A percentile compares a stretch with the other conserved stretches of the same genome.
These are phyloP conservation scores for Alternaria brassicicola DNA, from an alignment of 2,329 filamentous ascomycete genomes.

Conservation along the genomic window DNA sequence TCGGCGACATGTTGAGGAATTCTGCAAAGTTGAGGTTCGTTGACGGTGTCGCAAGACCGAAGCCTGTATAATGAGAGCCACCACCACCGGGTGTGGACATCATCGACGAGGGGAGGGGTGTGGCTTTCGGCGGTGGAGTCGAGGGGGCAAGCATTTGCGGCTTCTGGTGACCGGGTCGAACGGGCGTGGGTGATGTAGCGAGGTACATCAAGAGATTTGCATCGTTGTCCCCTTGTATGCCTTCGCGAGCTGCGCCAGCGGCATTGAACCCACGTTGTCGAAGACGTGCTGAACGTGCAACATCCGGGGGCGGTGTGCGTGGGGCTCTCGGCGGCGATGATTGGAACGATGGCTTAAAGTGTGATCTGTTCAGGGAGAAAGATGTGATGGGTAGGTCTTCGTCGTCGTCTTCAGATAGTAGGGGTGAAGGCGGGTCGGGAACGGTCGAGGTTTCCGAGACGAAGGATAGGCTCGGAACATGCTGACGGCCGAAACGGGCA, in stretches of 20 bases:
- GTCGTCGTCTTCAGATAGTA: slow-evolving; percentile 78
- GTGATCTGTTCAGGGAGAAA: slow-evolving; percentile 65
- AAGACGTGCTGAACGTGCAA: slow-evolving; percentile 50
- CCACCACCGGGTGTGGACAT: slow-evolving; percentile 83
- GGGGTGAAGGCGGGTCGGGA: slow-evolving; percentile 64
- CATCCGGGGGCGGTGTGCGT: slow-evolving; percentile 49
- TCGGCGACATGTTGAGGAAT: slow-evolving; percentile 96
- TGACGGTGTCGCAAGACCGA: slow-evolving; percentile 75
- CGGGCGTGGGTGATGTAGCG: slow-evolving; percentile 88
- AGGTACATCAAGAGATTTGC: slow-evolving; percentile 87
- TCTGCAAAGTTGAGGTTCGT: slow-evolving; percentile 93
- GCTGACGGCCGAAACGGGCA: slow-evolving; percentile 71
- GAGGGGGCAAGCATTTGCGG: slow-evolving; percentile 59
- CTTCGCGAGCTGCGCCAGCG: slow-evolving; percentile 50
- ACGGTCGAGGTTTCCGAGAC: slow-evolving; percentile 74
- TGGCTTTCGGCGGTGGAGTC: slow-evolving; percentile 60
- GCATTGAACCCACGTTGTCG: slow-evolving; percentile 48
- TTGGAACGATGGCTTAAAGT: slow-evolving; percentile 68
- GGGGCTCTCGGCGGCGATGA: slow-evolving; percentile 63
- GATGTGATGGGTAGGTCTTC: slow-evolving; percentile 78
- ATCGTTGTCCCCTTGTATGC: slow-evolving; percentile 76
- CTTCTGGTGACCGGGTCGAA: slow-evolving; percentile 58
- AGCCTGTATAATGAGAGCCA: slow-evolving; percentile 60
- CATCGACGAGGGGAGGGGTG: slow-evolving; percentile 78
- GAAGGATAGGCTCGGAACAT: slow-evolving; percentile 77